Evolutionary conservation across 495 filamentous ascomycete species (phyloP), one percentile per base, ranked within the genome.

Genomic region (Parmelia sp.): DNA sequence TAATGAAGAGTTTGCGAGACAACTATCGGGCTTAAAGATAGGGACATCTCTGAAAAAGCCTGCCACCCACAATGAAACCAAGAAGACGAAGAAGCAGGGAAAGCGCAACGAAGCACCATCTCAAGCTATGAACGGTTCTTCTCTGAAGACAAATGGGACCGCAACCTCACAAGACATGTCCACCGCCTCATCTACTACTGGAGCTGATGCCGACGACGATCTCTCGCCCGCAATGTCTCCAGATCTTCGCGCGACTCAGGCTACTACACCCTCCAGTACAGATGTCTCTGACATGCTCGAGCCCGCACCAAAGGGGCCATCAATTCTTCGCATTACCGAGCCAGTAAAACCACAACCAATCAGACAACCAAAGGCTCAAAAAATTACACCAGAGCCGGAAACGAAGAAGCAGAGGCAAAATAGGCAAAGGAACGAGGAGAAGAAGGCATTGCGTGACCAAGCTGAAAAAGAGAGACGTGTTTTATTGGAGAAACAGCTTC

Each of bases 331-430:
- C 27, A 75, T 96, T 53, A 92, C 87, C 51, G 84, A 85, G 49
- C 75, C 80, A 8, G 78, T 83, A 37, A 83, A 88, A 67, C 80
- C 82, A 53, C 64, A 65, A 59, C 67, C 57, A 19, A 31, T 29
- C 21, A 77, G 77, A 51, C 82, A 84, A 68, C 74, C 83, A 53
- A 88, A 86, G 78, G 82, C 86, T 74, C 77, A 81, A 71, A 88
- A 88, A 79, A 69, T 78, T 62, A 79, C 82, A 71, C 79, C 85
- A 64, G 74, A 75, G 59, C 81, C 79, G 17, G 88, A 92, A 76
- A 89, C 86, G 33, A 95, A 96, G 86, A 96, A 95, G 81, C 89
- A 93, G 77, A 86, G 91, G 58, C 90, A 94, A 78, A 90, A 94
- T 76, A 82, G 84, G 42, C 80, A 85, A 73, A 96, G 93, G 83